Evolutionary conservation across 73 alveolate species (phyloP), one percentile per base, ranked within the genome.

Genomic region (Tetrahymena thermophila): DNA sequence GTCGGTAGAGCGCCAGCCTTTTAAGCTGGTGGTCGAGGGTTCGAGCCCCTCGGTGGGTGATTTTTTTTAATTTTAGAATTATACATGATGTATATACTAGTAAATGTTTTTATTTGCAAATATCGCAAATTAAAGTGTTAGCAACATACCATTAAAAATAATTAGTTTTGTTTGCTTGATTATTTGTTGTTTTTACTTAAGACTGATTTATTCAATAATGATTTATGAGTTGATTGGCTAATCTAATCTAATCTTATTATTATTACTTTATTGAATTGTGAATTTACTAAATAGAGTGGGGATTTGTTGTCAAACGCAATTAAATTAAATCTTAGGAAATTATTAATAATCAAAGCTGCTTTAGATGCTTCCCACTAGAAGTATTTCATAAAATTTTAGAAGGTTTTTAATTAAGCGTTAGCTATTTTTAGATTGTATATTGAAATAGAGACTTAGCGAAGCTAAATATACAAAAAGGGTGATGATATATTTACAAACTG

Each of bases 11-110:
- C 89, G 89, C 89, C 89, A 71, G 89, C 89, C 89, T 71, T 71
- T 71, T 71, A 71, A 71, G 89, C 89, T 71, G 89, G 89, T 71
- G 89, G 89, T 71, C 89, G 89, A 71, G 89, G 89, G 89, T 71
- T 71, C 89, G 89, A 71, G 89, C 89, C 89, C 89, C 89, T 71
- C 89, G 89, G 89, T 71, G 89, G 89, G 89, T 71, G 89, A 71
- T 71, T 71, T 71, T 71, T 71, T 71, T 0, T 23, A n/a, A 3
- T 25, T 71, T 71, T 71, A n/a, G 17, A 71, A 21, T 9, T 71
- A 23, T 0, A 5, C 4, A 19, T 28, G 23, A 23, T 71, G 37
- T 28, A 71, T 71, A n/a, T 25, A n/a, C 11, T 28, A 25, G 2
- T 28, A 31, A 13, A 28, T 71, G 23, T 19, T 13, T 10, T 19